These are phyloP conservation scores for Nitzschia sp. DNA, from an alignment of 108 stramenopile genomes.

Conservation along the genomic window DNA sequence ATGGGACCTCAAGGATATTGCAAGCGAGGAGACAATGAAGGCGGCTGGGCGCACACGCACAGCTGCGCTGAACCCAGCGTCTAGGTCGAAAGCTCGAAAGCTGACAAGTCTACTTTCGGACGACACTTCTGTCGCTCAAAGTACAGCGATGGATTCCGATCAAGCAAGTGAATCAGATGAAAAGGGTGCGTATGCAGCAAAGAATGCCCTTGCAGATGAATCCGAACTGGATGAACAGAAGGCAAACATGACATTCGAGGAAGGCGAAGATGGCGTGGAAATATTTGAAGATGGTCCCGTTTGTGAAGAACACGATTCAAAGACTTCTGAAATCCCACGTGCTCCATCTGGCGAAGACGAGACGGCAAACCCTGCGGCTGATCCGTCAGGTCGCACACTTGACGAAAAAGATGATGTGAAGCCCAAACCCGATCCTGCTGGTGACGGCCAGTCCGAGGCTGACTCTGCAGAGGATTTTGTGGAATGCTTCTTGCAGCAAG, in stretches of 20 bases:
- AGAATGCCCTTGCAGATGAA: not conserved
- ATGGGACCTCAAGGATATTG: slow-evolving; percentile 33
- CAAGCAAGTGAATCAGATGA: not conserved
- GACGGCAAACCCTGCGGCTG: not conserved
- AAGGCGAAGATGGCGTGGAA: slow-evolving; percentile 19
- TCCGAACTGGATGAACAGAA: not conserved
- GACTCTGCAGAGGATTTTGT: not conserved
- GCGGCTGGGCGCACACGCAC: slow-evolving; percentile 29
- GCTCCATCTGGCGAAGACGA: not conserved
- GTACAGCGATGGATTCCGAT: slow-evolving; percentile 11
- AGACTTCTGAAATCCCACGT: not conserved
- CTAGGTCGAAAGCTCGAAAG: slow-evolving; percentile 19
- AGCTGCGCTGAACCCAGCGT: slow-evolving; percentile 8
- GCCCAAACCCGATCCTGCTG: slow-evolving; percentile 3
- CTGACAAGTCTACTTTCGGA: slow-evolving; percentile 24
- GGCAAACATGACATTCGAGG: not conserved
- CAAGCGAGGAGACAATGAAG: slow-evolving; percentile 39
- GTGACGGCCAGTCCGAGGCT: not conserved
- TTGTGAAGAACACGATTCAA: not conserved
- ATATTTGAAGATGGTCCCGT: not conserved
- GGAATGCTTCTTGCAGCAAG: not conserved
- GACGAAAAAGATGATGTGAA: not conserved
- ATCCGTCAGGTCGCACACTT: slow-evolving; percentile 4
- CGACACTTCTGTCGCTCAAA: slow-evolving; percentile 23
- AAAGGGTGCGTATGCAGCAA: not conserved